A percentile compares a stretch with the other conserved stretches of the same genome.
These are phyloP conservation scores for Hypomyces rosellus DNA, from an alignment of 2,329 filamentous ascomycete genomes.

Conservation along the genomic window DNA sequence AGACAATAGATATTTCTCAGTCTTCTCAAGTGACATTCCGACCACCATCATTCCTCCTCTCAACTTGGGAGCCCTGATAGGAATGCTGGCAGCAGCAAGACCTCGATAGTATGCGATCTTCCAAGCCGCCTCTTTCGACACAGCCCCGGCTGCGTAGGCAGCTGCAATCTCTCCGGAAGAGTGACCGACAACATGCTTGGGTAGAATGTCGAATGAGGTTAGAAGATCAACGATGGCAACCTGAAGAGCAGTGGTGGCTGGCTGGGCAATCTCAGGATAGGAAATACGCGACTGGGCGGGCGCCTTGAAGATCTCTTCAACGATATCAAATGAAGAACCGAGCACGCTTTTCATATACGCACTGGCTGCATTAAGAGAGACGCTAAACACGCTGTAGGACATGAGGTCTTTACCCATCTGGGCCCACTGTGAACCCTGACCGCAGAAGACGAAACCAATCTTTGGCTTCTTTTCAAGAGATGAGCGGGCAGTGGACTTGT, in stretches of 20 bases:
- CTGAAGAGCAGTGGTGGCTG: constrained; percentile 36
- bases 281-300: constrained; percentile 23
- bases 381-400: constrained; percentile 35
- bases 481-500: constrained; percentile 18
- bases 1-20: constrained; percentile 21
- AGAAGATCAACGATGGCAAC: constrained; percentile 37
- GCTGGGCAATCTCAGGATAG: constrained; percentile 32
- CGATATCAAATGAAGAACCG: constrained; percentile 26
- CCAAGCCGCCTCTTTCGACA: constrained; percentile 34
- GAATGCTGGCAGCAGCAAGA: constrained; percentile 25
- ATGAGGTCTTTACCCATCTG: constrained; percentile 37
- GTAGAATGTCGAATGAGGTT: constrained; percentile 24
- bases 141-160: constrained; percentile 32
- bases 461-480: constrained; percentile 21
- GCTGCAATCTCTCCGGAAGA: constrained; percentile 44
- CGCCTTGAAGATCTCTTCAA: constrained; percentile 29
- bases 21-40: constrained; percentile 25
- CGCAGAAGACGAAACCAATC: constrained; percentile 37
- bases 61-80: constrained; percentile 19
- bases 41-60: constrained; percentile 38
- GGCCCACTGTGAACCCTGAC: constrained; percentile 38
- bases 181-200: constrained; percentile 35
- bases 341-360: constrained; percentile 25
- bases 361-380: constrained; percentile 30
- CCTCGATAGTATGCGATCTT: constrained; percentile 37